Percentiles rank a stretch among this genome's conserved stretches.
Conservation (phyloP, 306 rosid species). For the Crotalaria pallida region DNA sequence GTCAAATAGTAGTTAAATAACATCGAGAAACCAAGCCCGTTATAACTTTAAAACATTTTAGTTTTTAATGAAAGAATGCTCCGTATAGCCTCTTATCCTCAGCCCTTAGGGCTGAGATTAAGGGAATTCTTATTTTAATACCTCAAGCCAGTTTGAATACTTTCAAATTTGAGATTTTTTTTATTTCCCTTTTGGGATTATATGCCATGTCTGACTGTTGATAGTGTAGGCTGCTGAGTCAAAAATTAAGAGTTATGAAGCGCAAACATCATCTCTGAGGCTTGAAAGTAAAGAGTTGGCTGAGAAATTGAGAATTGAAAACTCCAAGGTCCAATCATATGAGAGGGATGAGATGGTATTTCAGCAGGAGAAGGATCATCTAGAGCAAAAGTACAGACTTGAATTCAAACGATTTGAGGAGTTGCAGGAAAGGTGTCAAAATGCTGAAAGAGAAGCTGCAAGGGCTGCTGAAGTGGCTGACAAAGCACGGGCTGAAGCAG, state of each 20-base stretch:
- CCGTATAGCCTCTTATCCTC: no score
- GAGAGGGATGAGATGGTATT: slow-evolving; percentile 59
- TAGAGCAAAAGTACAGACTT: slow-evolving; percentile 61
- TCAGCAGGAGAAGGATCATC: slow-evolving; percentile 64
- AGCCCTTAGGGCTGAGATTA: no score
- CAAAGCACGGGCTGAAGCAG: slow-evolving; percentile 64
- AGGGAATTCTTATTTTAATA: no score
- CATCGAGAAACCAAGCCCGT: no score
- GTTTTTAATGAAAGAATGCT: no score
- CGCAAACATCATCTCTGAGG: slow-evolving; percentile 49
- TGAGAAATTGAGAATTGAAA: slow-evolving; percentile 50
- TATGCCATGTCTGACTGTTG: neutral
- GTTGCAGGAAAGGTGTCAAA: slow-evolving; percentile 57
- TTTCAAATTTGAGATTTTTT: neutral
- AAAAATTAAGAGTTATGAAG: slow-evolving; percentile 57
- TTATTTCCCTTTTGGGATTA: neutral
- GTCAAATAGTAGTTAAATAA: no score
- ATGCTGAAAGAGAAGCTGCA: slow-evolving; percentile 61
- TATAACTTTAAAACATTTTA: no score
- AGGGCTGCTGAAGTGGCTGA: slow-evolving; percentile 71
- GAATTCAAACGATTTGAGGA: slow-evolving; percentile 62
- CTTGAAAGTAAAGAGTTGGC: slow-evolving; percentile 47
- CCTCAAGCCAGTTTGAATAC: neutral
- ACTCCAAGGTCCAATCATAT: slow-evolving; percentile 51
- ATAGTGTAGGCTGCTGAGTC: slow-evolving; percentile 70